Conservation (phyloP, 306 rosid genomes). For the Clitoria ternatea region DNA sequence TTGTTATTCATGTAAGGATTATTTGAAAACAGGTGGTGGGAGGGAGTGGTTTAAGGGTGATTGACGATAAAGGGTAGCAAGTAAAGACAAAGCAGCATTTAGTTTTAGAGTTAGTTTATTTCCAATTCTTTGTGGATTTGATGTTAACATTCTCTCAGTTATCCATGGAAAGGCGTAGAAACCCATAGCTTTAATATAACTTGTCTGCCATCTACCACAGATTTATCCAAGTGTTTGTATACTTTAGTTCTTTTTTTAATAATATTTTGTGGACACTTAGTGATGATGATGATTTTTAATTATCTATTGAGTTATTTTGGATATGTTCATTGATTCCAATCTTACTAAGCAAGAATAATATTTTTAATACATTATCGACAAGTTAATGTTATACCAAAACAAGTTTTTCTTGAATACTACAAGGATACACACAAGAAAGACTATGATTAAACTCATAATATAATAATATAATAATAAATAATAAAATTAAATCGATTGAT, state of each 20-base stretch:
- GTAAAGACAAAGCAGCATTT: constrained; percentile 26
- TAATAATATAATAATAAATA: no score
- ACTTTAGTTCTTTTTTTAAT: constrained; percentile 1
- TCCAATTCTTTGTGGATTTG: constrained; percentile 16
- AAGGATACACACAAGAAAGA: neutral
- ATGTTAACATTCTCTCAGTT: constrained; percentile 12
- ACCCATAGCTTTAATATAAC: constrained; percentile 13
- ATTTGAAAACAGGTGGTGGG: neutral
- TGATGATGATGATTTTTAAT: constrained; percentile 8
- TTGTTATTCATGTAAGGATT: neutral
- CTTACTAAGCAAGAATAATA: constrained; percentile 4
- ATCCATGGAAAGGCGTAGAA: constrained; percentile 25
- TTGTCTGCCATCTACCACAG: constrained; percentile 19
- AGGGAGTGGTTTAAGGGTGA: neutral
- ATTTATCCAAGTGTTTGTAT: constrained; percentile 8
- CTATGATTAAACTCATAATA: no score
- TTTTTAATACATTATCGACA: neutral
- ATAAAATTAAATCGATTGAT: no score
- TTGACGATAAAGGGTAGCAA: neutral
- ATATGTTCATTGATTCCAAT: constrained; percentile 21
- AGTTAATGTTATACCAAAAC: neutral
- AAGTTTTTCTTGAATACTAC: neutral
- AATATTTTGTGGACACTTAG: constrained; percentile 15
- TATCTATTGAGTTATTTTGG: constrained; percentile 9
- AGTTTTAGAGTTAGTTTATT: constrained; percentile 13